phyloP scores from a whole-genome alignment of 2,329 filamentous ascomycete genomes.

The Exophiala sideris region DNA sequence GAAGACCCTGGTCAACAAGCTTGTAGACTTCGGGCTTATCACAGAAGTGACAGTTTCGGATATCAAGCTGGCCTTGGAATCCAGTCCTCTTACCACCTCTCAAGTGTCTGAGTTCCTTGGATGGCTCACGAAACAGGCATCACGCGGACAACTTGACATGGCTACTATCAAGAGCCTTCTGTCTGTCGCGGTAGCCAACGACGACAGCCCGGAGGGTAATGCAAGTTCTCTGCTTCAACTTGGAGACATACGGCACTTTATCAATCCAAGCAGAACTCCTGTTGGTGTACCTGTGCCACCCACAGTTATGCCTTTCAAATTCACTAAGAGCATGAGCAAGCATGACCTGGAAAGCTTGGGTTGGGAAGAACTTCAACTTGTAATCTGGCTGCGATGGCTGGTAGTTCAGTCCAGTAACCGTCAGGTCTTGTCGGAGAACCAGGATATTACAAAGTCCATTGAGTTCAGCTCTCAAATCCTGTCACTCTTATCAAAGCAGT shows the following conservation, averaged over 20 bases:
- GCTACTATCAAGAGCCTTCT: constrained; percentile 67
- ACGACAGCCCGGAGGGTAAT: constrained; percentile 56
- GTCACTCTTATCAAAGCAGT: constrained; percentile 78
- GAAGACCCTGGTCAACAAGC: constrained; percentile 70
- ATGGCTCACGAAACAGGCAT: constrained; percentile 74
- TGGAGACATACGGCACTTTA: constrained; percentile 68
- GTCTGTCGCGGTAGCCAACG: constrained; percentile 61
- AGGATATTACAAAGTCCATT: constrained; percentile 68
- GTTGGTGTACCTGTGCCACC: constrained; percentile 76
- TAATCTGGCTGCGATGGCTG: constrained; percentile 81
- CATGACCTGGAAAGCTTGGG: constrained; percentile 74
- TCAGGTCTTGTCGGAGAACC: constrained; percentile 54
- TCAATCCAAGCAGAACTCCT: constrained; percentile 75
- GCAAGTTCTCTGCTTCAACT: constrained; percentile 72
- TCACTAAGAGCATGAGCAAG: constrained; percentile 66
- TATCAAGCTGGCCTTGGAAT: constrained; percentile 76
- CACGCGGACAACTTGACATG: constrained; percentile 68
- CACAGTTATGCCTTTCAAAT: constrained; percentile 78
- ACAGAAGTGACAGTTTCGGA: constrained; percentile 82
- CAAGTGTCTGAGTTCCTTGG: constrained; percentile 80
- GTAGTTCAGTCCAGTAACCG: constrained; percentile 62
- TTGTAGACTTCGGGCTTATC: constrained; percentile 83
- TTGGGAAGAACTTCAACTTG: constrained; percentile 80
- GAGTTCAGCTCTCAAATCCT: constrained; percentile 76
- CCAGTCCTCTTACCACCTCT: constrained; percentile 71